Evolutionary conservation across 768 basidiomycete genomes (phyloP).

Genomic region (Coprinopsis sp.): DNA sequence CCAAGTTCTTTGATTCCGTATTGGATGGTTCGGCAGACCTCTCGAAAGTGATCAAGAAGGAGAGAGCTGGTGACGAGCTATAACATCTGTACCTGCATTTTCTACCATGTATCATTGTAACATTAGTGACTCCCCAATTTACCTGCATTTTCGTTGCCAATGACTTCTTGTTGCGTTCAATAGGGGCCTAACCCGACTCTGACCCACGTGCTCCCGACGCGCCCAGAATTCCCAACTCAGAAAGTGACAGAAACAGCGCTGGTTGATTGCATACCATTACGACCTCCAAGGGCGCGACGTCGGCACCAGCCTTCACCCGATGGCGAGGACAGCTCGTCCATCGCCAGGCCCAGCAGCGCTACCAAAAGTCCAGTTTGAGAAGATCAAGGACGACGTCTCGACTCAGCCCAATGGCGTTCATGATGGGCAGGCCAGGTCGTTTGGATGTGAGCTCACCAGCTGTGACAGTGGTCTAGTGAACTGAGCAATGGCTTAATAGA

Average conservation of each 20-base stretch:
- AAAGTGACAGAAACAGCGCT: no score
- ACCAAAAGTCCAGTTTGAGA: slow-evolving; percentile 65
- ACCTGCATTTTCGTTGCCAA: slow-evolving; percentile 11
- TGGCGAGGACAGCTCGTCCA: slow-evolving; percentile 36
- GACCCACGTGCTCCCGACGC: no score
- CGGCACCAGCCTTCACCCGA: slow-evolving; percentile 12
- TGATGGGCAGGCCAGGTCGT: slow-evolving; percentile 58
- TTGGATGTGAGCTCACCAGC: slow-evolving; percentile 59
- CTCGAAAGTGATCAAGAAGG: slow-evolving; percentile 2
- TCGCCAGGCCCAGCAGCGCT: slow-evolving; percentile 32
- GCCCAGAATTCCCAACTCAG: no score
- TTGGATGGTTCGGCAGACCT: slow-evolving; percentile 65
- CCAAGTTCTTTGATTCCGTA: slow-evolving; percentile 68
- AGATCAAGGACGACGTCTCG: slow-evolving; percentile 59
- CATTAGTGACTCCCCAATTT: no score
- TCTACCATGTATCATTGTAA: slow-evolving; percentile 2
- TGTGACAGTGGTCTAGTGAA: background rate
- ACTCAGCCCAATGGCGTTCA: slow-evolving; percentile 59
- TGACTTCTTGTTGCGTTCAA: no score
- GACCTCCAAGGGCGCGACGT: background rate
- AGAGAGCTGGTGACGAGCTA: slow-evolving; percentile 11
- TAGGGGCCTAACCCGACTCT: no score
- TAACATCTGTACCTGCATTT: slow-evolving; percentile 5
- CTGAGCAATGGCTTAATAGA: slow-evolving; percentile 20
- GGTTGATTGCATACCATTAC: background rate